These are phyloP conservation scores for Polytrichum formosum DNA, from an alignment of 225 moss, liverwort and hornwort species.

Conservation along the genomic window DNA sequence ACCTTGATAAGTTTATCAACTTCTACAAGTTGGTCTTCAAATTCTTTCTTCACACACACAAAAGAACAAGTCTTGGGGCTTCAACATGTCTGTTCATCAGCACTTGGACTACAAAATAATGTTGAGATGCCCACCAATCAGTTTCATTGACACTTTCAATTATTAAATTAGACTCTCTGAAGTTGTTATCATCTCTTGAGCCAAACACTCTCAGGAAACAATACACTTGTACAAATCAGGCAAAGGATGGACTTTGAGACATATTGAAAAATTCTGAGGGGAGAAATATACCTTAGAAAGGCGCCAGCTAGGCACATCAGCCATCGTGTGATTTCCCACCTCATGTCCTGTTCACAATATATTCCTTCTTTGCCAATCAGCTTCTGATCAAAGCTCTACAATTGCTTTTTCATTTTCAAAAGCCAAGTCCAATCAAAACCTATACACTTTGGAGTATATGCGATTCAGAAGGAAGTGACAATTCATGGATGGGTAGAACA, in stretches of 20 bases:
- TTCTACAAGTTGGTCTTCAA: constrained; percentile 39
- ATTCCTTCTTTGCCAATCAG: no score
- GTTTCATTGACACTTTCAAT: no score
- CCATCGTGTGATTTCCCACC: constrained; percentile 71
- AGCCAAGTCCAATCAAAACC: no score
- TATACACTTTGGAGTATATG: no score
- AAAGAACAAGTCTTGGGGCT: constrained; percentile 1
- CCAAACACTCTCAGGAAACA: no score
- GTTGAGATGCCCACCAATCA: no score
- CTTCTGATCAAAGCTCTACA: no score
- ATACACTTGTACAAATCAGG: no score
- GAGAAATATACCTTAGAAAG: constrained; percentile 45
- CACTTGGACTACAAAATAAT: not conserved
- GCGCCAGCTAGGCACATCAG: constrained; percentile 54
- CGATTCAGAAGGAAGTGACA: not conserved
- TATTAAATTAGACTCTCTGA: no score
- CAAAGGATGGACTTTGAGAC: no score
- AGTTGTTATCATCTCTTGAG: no score
- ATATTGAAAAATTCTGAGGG: not conserved
- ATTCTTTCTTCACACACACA: constrained; percentile 35
- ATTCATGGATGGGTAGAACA: not conserved
- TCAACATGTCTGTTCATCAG: not conserved
- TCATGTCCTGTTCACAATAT: constrained; percentile 45
- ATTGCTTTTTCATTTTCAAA: no score
- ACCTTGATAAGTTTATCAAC: constrained; percentile 29